Base-by-base conservation (phyloP, 371 early-diverging fungal genomes). In the Apophysomyces elegans region DNA sequence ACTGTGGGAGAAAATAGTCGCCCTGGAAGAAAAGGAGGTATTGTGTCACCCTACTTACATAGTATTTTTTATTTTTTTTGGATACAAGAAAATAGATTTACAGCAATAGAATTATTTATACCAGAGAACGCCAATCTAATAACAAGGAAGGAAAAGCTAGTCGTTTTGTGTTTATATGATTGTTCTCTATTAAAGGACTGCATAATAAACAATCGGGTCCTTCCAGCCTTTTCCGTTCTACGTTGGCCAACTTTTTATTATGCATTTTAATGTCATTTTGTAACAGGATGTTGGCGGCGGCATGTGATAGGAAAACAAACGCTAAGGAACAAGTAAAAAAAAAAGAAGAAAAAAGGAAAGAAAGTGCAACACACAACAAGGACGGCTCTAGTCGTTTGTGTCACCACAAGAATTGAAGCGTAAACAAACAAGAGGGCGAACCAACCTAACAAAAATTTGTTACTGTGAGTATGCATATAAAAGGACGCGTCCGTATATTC, bases 301-400 rank as follows among this genome's bases (percentile, higher is more conserved):
- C 54, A 50, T 50, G 21, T 50, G 54, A 50, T 50, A 50, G 21
- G 21, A 50, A 50, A 50, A 50, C 9, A 16, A 50, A 50, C n/a
- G 16, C 9, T 50, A 50, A 21, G 8, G 54, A 47, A 14, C 43
- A 43, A 43, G 14, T 9, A 43, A 9, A 47, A 47, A 47, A 7
- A 47, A 5, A 47, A 18, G 21, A 7, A 9, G 54, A 50, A 21
- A 50, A 21, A 4, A 1, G 9, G 21, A 21, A 18, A 45, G 46
- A 3, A 9, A 21, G 54, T 16, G 54, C 9, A 7, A 50, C n/a
- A 50, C 21, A 18, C 9, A 21, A 26, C 54, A 26, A 21, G 54
- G 7, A 50, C 21, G 54, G 21, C 54, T 21, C 21, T 50, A 21
- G 54, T 9, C 16, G 3, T n/a, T 50, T 21, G 54, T 50, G 21